Percentiles rank a stretch among this genome's conserved stretches.
These are phyloP conservation scores for Fusarium poae DNA, from an alignment of 2,329 filamentous ascomycete genomes.

Conservation along the genomic window DNA sequence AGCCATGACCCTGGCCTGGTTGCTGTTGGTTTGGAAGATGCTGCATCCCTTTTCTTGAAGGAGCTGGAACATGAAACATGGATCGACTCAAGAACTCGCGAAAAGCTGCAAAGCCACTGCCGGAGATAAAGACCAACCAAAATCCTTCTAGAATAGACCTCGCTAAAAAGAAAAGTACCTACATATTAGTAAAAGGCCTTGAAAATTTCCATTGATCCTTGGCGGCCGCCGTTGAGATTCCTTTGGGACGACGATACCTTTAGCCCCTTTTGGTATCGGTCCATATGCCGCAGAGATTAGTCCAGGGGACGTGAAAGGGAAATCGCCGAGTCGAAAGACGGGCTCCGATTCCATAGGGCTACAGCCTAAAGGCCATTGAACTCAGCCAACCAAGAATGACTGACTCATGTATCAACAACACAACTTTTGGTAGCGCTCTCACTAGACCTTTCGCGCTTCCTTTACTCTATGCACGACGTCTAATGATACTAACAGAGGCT, in stretches of 20 bases:
- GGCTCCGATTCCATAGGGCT: slow-evolving; percentile 25
- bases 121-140: slow-evolving; percentile 25
- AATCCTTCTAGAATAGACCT: background rate
- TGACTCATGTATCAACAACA: slow-evolving; percentile 8
- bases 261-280: slow-evolving; percentile 33
- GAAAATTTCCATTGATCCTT: slow-evolving; percentile 16
- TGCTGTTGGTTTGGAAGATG: background rate
- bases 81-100: slow-evolving; percentile 2
- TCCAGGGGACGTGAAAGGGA: slow-evolving; percentile 29
- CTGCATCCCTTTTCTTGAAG: background rate
- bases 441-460: background rate
- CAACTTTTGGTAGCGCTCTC: background rate
- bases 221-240: slow-evolving; percentile 14
- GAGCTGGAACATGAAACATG: slow-evolving; percentile 21
- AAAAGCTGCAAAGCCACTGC: slow-evolving; percentile 1
- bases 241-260: slow-evolving; percentile 2
- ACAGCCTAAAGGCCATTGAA: background rate
- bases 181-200: background rate
- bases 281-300: slow-evolving; percentile 24
- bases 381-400: background rate
- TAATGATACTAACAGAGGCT: background rate
- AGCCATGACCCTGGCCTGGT: background rate
- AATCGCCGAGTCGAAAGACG: slow-evolving; percentile 34
- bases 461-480: background rate
- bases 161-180: background rate